Base-by-base conservation (phyloP, 768 basidiomycete species). In the Macrolepiota albuminosa region DNA sequence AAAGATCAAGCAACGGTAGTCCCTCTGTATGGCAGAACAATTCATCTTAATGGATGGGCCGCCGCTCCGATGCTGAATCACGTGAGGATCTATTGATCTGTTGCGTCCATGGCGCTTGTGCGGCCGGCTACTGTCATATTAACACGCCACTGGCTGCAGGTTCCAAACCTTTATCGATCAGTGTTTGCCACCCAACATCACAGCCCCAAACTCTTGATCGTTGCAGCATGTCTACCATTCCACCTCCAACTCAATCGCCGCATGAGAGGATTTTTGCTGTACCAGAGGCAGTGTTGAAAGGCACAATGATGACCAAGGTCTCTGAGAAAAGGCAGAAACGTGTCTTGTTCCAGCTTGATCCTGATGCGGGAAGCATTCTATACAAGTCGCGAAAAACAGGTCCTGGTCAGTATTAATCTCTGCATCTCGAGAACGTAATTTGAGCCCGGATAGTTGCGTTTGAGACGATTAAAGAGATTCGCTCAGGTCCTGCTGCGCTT, bases 401-500 rank as follows among this genome's bases (percentile, higher is more conserved):
- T 26, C 78, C 84, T 61, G 83, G 85, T 87, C 64, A 52, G 84
- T 82, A 26, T 64, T 37, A 49, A 57, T 49, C 42, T 50, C 43
- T 57, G 24, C 37, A 34, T 29, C 45, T 18, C 9, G 7, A 10
- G 39, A 31, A 13, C 3, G 6, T 36, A 26, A 45, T 16, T 33
- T 29, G 31, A 49, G 16, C 7, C 39, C 21, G 50, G 40, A 33
- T 50, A 95, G 95, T 96, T 48, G 84, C 88, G 1, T 87, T 97
- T 67, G 92, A 92, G 69, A 81, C 83, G 64, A 91, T 97, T 71
- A 89, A 91, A 57, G 95, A 96, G 69, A 81, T 97, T 34, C 87
- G 95, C 16, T 80, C 86, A 0, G 90, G 88, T 14, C 68, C 80
- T 5, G 86, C 91, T 36, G 85, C 89, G 1, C 78, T 81, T 21